Evolutionary conservation across 345 rosid species (phyloP).

Genomic region (Physaria fendleri): DNA sequence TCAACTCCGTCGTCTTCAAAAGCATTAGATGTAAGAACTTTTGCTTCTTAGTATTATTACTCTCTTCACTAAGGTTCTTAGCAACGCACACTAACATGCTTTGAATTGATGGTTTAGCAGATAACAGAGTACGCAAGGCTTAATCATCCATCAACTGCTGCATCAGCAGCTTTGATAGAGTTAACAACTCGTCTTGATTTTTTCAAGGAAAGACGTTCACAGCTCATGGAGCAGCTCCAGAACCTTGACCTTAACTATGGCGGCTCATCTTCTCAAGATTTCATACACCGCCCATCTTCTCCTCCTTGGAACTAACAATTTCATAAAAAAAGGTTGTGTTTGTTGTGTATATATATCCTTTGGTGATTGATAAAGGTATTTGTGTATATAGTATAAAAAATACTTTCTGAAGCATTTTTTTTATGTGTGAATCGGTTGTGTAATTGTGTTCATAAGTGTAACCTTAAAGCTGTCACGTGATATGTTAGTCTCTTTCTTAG

Average conservation of each 20-base stretch:
- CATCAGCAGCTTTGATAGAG: conserved; percentile 88
- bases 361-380: conserved; percentile 16
- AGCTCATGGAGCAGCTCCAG: conserved; percentile 97
- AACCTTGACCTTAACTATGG: conserved; percentile 90
- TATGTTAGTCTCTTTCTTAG: too few species aligned
- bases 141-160: conserved; percentile 51
- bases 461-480: too few species aligned
- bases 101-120: conserved; percentile 37
- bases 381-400: too few species aligned
- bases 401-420: conserved; percentile 1
- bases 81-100: neutral
- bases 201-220: conserved; percentile 97
- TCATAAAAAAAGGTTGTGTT: neutral
- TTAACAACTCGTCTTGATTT: conserved; percentile 93
- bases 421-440: too few species aligned
- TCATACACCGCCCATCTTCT: conserved; percentile 73
- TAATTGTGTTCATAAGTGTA: too few species aligned
- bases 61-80: neutral
- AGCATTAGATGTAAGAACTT: conserved; percentile 55
- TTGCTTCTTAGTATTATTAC: neutral
- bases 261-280: conserved; percentile 83
- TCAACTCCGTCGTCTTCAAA: conserved; percentile 75
- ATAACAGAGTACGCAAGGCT: conserved; percentile 61
- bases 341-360: conserved; percentile 14
- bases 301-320: conserved; percentile 88